These are phyloP conservation scores for Platanthera guangdongensis DNA, from an alignment of 106 monocot genomes.

Conservation along the genomic window DNA sequence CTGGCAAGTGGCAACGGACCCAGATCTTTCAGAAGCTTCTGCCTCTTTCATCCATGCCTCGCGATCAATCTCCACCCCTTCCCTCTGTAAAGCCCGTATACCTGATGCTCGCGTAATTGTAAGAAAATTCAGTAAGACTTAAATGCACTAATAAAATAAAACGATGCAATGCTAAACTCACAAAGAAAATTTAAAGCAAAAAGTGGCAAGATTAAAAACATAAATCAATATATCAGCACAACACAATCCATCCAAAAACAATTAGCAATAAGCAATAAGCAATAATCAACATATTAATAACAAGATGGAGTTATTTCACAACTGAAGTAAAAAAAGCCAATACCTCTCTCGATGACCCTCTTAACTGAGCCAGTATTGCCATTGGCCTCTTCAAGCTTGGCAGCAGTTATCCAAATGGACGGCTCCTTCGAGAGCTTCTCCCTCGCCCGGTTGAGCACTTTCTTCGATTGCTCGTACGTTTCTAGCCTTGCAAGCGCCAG, in stretches of 20 bases:
- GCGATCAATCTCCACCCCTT: constrained; percentile 77
- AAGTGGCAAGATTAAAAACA: too few species aligned
- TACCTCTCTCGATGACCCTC: constrained; percentile 86
- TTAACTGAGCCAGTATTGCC: constrained; percentile 62
- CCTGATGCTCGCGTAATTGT: too few species aligned
- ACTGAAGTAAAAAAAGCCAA: too few species aligned
- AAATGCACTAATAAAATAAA: too few species aligned
- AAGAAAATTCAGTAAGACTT: too few species aligned
- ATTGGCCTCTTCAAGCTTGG: constrained; percentile 96
- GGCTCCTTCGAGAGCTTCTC: constrained; percentile 86
- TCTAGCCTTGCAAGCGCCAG: constrained; percentile 90
- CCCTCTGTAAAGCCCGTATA: constrained; percentile 72
- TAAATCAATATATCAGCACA: too few species aligned
- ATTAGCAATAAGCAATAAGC: too few species aligned
- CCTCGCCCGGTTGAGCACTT: constrained; percentile 89
- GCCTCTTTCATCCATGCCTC: constrained; percentile 96
- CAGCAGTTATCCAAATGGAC: constrained; percentile 94
- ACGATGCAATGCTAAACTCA: too few species aligned
- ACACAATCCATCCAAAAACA: too few species aligned
- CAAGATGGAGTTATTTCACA: too few species aligned
- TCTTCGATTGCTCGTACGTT: constrained; percentile 89
- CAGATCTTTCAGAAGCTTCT: constrained; percentile 86
- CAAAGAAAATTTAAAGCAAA: too few species aligned
- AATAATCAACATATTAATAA: too few species aligned
- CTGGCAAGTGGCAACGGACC: constrained; percentile 79